These are phyloP conservation scores for Selaginella tamariscina DNA, from an alignment of 75 land plant genomes.

Conservation along the genomic window DNA sequence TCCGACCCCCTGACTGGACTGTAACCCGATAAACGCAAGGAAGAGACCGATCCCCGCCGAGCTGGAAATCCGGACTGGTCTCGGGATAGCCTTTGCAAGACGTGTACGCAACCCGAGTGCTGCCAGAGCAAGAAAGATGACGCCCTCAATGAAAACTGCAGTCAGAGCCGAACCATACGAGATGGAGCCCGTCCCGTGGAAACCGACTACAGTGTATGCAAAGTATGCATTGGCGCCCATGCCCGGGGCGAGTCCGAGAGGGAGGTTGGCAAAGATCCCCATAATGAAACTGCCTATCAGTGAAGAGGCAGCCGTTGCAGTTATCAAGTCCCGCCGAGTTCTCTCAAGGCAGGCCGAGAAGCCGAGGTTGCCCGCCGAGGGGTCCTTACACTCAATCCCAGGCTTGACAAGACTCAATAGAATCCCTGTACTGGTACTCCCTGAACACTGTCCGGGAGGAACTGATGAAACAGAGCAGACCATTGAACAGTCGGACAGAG, in stretches of 20 bases:
- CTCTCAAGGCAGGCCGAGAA: slow-evolving; percentile 41
- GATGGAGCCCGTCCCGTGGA: slow-evolving; percentile 60
- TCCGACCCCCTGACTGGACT: slow-evolving; percentile 50
- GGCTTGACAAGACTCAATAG: slow-evolving; percentile 16
- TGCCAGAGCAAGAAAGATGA: slow-evolving; percentile 39
- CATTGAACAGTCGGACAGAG: slow-evolving; percentile 41
- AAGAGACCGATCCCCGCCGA: slow-evolving; percentile 78
- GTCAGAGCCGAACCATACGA: slow-evolving; percentile 53
- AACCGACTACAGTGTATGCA: slow-evolving; percentile 73
- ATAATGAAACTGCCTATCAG: slow-evolving; percentile 52
- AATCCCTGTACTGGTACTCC: neutral
- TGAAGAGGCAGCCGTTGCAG: slow-evolving; percentile 53
- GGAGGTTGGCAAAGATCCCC: slow-evolving; percentile 77
- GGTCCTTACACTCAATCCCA: slow-evolving; percentile 35
- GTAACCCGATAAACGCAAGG: slow-evolving; percentile 69
- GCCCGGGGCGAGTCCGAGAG: slow-evolving; percentile 72
- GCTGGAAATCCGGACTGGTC: slow-evolving; percentile 39
- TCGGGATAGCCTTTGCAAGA: slow-evolving; percentile 53
- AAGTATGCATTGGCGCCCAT: slow-evolving; percentile 92
- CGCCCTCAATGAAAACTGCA: slow-evolving; percentile 57
- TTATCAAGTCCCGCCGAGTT: slow-evolving; percentile 47
- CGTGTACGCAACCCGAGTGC: slow-evolving; percentile 48
- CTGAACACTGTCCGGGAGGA: slow-evolving; percentile 12
- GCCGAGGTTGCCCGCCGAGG: slow-evolving; percentile 31
- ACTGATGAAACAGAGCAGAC: slow-evolving; percentile 22